A percentile compares a stretch with the other conserved stretches of the same genome.
Conservation (phyloP, 2,329 filamentous ascomycete species). For the Fusarium sp. region DNA sequence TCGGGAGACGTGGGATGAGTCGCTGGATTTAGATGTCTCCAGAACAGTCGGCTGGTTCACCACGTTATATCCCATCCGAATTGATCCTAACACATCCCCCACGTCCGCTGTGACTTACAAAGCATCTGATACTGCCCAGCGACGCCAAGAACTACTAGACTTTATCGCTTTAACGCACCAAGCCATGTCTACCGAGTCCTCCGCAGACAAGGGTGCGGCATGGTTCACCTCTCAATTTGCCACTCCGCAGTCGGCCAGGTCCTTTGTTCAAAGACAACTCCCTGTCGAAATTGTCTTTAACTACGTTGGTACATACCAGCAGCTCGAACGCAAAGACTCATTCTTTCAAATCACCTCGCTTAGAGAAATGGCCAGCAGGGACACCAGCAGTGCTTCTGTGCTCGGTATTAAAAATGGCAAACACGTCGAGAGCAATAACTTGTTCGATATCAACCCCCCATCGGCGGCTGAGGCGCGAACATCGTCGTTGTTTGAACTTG, state of each 20-base stretch:
- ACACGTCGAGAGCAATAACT: too few relatives aligned
- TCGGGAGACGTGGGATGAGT: slow-evolving; percentile 3
- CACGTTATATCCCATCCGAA: slow-evolving; percentile 10
- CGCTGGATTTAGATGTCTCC: slow-evolving; percentile 1
- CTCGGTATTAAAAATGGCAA: too few relatives aligned
- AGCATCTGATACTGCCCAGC: not conserved
- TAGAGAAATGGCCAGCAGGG: too few relatives aligned
- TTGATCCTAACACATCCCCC: not conserved
- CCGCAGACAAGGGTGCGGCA: not conserved
- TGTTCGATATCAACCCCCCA: too few relatives aligned
- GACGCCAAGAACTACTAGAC: not conserved
- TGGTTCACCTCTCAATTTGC: slow-evolving; percentile 25
- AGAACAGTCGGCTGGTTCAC: slow-evolving; percentile 27
- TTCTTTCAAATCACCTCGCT: too few relatives aligned
- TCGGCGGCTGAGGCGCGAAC: too few relatives aligned
- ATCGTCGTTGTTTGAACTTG: too few relatives aligned
- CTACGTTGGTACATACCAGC: too few relatives aligned
- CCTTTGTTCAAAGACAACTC: too few relatives aligned
- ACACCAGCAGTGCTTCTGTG: too few relatives aligned
- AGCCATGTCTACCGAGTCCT: slow-evolving; percentile 8
- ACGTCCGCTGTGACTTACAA: not conserved
- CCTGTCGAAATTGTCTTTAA: too few relatives aligned
- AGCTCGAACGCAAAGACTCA: too few relatives aligned
- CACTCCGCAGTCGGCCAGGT: not conserved
- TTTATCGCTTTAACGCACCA: slow-evolving; percentile 8